A percentile compares a stretch with the other conserved stretches of the same genome.
Conservation (phyloP, 2,329 filamentous ascomycete species). For the Calonectria henricotiae region DNA sequence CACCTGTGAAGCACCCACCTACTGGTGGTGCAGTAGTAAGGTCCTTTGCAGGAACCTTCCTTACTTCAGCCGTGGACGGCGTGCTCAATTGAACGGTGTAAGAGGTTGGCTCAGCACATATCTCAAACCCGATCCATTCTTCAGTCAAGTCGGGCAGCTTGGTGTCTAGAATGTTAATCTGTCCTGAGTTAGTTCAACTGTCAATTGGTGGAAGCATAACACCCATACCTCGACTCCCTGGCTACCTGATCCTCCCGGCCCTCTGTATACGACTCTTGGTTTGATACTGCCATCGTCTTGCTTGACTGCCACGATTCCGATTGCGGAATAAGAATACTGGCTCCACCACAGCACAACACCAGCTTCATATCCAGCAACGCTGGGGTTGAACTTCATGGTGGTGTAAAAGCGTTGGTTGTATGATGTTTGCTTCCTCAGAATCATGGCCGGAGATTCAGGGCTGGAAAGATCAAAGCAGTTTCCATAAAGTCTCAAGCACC, state of each 20-base stretch:
- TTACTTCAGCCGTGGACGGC: not conserved
- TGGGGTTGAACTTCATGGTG: slow-evolving; percentile 65
- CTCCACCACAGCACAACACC: slow-evolving; percentile 72
- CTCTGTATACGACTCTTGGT: slow-evolving; percentile 25
- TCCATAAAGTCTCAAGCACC: slow-evolving; percentile 66
- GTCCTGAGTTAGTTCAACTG: not conserved
- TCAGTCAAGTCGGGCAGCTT: not conserved
- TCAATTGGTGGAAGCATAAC: not conserved
- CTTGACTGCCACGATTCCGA: slow-evolving; percentile 46
- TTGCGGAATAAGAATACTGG: slow-evolving; percentile 59
- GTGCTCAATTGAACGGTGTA: not conserved
- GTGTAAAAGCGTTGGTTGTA: slow-evolving; percentile 62
- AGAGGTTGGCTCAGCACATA: not conserved
- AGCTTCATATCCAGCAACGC: slow-evolving; percentile 64
- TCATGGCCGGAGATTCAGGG: slow-evolving; percentile 68
- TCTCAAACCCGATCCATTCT: slow-evolving; percentile 19
- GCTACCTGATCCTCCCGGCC: slow-evolving; percentile 15
- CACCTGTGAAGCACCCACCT: slow-evolving; percentile 47
- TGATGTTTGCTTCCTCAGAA: slow-evolving; percentile 70
- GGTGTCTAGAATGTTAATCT: slow-evolving; percentile 8
- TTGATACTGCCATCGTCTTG: slow-evolving; percentile 1
- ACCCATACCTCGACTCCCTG: slow-evolving; percentile 38
- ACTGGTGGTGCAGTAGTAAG: slow-evolving; percentile 42
- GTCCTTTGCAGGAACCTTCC: slow-evolving; percentile 8
- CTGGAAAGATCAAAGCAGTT: slow-evolving; percentile 68